Base-by-base conservation (phyloP, 2,329 filamentous ascomycete species). In the Paradendryphiella salina region DNA sequence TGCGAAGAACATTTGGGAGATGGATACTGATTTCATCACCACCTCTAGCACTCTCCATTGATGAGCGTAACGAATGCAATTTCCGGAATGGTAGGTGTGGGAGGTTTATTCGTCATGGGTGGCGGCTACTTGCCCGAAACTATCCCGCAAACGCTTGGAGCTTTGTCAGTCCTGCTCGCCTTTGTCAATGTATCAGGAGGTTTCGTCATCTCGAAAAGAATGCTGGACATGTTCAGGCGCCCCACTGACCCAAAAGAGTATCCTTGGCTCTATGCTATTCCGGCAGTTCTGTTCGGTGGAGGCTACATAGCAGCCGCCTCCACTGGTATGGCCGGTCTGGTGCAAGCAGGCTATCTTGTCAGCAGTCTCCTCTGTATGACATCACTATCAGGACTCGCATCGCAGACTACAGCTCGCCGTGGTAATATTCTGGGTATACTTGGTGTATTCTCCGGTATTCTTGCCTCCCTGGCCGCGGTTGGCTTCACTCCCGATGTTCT, bases 11-110 rank as follows among this genome's bases (percentile, higher is more conserved):
- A 7, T 10, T 7, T 18, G 8, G 1, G n/a, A 14, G 6, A 32
- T 18, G 15, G 11, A 23, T 14, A 15, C 39, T 42, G 13, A 42
- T n/a, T n/a, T n/a, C n/a, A 11, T 23, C 4, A 3, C 10, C 17
- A 23, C 21, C 8, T n/a, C 9, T 21, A 37, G 4, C 91, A 96
- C 71, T 93, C 89, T 1, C 91, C 90, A 1, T 77, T 96, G 4
- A 96, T 96, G 91, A 92, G 88, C 61, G 90, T 95, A 29, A 96
- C 91, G 6, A 96, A 96, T 70, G 91, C 91, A 21, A 96, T 96
- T 62, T 94, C 89, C 26, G 90, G 87, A 73, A 76, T 96, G 87
- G 91, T 96, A 23, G 91, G 90, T 50, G 81, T 96, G 54, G 91
- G 90, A 49, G 90, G 91, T 10, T 80, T 96, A 58, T 96, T 95